Base-by-base conservation (phyloP, 192 early-diverging fungal species). In the Thoreauomyces humboldtii region DNA sequence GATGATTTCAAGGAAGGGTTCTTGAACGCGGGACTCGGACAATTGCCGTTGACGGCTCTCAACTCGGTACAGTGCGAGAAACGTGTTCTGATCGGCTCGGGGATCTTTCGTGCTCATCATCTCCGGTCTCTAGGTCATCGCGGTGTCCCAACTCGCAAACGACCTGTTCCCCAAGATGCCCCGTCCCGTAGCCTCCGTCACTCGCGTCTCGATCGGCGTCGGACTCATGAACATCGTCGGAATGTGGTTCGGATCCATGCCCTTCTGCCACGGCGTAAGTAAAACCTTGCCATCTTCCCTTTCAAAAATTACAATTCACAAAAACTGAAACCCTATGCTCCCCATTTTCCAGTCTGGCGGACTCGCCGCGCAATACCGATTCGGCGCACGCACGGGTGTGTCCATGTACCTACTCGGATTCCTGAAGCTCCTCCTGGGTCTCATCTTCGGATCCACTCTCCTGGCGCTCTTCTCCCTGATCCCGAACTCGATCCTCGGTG, bases 361-460 rank as follows among this genome's bases (percentile, higher is more conserved):
- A 22, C 76, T 96, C n/a, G 91, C 92, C n/a, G 94, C 87, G 5
- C 92, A 96, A 75, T 93, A 94, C 70, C 88, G 92, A 7, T 96
- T 96, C 74, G 94, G 94, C 48, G 91, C 94, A 17, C 83, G 94
- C 46, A 81, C 89, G 0, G 89, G 87, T 54, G 78, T 89, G 29
- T 89, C 89, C 34, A 79, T 96, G 61, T 80, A 91, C 44, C 48
- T 91, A 50, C 77, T 96, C 19, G 94, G 94, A 22, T 35, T 73
- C 1, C 51, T 81, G 74, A 96, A 94, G 65, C 78, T 96, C n/a
- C 37, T 89, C 0, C 33, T 89, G 5, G 92, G 92, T 29, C 77
- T 93, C n/a, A 68, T 92, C 43, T 91, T 94, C 80, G 91, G 92
- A 31, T 81, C 80, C 35, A 89, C 92, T 5, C 79, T 96, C 46